Evolutionary conservation across 129 eudicot species (phyloP).

Genomic region (Erigeron canadensis): DNA sequence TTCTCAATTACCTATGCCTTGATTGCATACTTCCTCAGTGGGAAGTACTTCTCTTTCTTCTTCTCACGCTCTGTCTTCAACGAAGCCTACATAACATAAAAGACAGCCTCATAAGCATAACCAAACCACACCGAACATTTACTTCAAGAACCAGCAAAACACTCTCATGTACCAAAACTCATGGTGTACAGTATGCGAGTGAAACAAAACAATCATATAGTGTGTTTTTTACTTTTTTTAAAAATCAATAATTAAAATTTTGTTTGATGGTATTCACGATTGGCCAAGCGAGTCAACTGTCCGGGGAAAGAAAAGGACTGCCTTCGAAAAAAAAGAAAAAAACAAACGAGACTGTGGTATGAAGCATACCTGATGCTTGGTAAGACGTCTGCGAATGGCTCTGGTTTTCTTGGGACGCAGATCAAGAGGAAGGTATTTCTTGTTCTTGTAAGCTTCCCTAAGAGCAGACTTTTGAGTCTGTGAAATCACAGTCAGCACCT

Average conservation of each 20-base stretch:
- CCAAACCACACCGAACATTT: background rate
- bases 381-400: slow-evolving; percentile 61
- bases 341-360: too few species aligned
- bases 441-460: slow-evolving; percentile 70
- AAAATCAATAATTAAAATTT: too few species aligned
- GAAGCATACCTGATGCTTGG: slow-evolving; percentile 55
- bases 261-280: too few species aligned
- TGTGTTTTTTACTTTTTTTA: too few species aligned
- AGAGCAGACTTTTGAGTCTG: slow-evolving; percentile 68
- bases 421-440: slow-evolving; percentile 67
- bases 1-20: slow-evolving; percentile 24
- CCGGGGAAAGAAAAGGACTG: too few species aligned
- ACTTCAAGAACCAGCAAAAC: background rate
- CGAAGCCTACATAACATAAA: slow-evolving; percentile 35
- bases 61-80: slow-evolving; percentile 59
- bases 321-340: too few species aligned
- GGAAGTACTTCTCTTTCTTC: slow-evolving; percentile 64
- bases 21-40: slow-evolving; percentile 39
- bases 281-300: too few species aligned
- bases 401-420: slow-evolving; percentile 71
- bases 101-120: background rate
- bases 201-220: too few species aligned
- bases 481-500: slow-evolving; percentile 73
- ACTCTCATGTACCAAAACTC: background rate
- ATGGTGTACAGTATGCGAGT: too few species aligned